Conservation (phyloP, 441 rosid species). For the Rhodomyrtus psidioides region DNA sequence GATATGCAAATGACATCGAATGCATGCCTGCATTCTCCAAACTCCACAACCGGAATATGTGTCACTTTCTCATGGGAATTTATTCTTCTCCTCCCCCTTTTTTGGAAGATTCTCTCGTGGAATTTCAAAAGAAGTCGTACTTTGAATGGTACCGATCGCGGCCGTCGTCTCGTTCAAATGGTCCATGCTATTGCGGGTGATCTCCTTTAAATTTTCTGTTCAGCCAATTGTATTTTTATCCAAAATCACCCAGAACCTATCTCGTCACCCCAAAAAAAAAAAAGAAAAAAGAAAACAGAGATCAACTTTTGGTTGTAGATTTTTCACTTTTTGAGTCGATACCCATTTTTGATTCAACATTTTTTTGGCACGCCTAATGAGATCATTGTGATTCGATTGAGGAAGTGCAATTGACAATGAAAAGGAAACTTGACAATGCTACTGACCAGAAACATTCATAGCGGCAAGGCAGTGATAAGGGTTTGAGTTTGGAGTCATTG, state of each 20-base stretch:
- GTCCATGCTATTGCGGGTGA: neutral
- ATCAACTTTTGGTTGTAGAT: neutral
- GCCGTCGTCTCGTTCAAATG: neutral
- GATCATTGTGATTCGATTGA: neutral
- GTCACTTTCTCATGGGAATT: neutral
- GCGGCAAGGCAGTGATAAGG: neutral
- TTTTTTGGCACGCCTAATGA: neutral
- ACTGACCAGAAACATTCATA: neutral
- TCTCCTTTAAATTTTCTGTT: neutral
- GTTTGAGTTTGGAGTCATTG: neutral
- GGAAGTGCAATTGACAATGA: neutral
- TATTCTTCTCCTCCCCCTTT: neutral
- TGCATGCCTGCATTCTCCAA: neutral
- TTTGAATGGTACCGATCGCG: neutral
- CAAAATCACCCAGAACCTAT: neutral
- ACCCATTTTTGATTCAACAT: neutral
- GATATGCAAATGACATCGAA: neutral
- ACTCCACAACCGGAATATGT: neutral
- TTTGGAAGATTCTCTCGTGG: neutral
- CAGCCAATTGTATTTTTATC: neutral
- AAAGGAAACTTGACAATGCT: neutral
- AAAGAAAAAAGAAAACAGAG: neutral
- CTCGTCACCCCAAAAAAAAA: no score
- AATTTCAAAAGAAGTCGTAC: neutral
- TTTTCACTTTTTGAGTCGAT: neutral